These are phyloP conservation scores for Raphanus sativus DNA, from an alignment of 345 rosid genomes.

Conservation along the genomic window DNA sequence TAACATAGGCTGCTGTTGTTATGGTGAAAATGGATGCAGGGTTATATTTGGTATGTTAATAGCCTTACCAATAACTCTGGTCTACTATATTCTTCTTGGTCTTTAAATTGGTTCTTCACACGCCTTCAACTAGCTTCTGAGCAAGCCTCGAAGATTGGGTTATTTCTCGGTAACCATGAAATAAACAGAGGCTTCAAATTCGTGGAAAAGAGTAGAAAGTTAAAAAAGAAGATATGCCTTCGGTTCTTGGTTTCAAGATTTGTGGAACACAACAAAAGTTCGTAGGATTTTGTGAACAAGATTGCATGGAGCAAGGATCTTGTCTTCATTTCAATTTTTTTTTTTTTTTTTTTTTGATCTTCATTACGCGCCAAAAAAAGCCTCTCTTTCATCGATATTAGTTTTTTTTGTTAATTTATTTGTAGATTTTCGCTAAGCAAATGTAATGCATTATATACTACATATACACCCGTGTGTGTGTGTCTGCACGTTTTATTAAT, in stretches of 20 bases:
- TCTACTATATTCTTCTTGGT: conserved; percentile 89
- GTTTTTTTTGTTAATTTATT: background rate
- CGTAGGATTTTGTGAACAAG: conserved; percentile 34
- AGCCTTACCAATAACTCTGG: conserved; percentile 87
- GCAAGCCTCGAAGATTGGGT: conserved; percentile 31
- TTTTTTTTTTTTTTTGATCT: too few relatives aligned
- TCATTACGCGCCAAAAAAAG: conserved; percentile 31
- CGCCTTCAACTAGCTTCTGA: conserved; percentile 24
- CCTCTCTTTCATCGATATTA: background rate
- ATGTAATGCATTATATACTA: background rate
- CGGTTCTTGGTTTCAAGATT: conserved; percentile 43
- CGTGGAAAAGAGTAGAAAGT: conserved; percentile 11
- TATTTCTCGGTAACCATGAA: conserved; percentile 18
- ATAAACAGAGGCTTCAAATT: conserved; percentile 26
- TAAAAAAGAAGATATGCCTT: conserved; percentile 22
- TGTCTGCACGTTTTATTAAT: background rate
- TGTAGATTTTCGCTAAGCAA: conserved; percentile 24
- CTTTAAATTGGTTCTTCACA: conserved; percentile 42
- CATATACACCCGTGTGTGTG: background rate
- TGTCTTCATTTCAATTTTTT: conserved; percentile 54
- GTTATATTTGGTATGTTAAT: conserved; percentile 97
- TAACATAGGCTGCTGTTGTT: background rate
- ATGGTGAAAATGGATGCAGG: conserved; percentile 48
- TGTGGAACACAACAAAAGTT: conserved; percentile 36
- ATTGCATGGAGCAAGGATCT: conserved; percentile 44